Base-by-base conservation (phyloP, 1,139 yeast species). In the Saccharomyces hybrid region DNA sequence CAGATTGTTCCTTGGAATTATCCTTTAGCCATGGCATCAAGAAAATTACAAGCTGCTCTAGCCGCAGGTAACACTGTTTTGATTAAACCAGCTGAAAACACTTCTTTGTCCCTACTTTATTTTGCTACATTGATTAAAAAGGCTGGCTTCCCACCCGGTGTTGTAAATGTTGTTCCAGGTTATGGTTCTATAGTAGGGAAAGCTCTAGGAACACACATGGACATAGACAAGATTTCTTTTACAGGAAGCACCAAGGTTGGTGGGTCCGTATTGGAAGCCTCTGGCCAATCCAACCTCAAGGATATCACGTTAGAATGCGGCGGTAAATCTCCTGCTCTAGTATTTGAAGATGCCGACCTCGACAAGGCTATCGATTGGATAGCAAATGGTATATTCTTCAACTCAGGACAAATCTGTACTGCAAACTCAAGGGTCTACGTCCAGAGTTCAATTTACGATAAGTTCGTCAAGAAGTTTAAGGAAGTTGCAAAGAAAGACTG, bases 221-320 rank as follows among this genome's bases (percentile, higher is more conserved):
- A 73, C 46, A 79, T 85, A 53, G 79, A 80, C 60, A 84, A 84
- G 72, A 75, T 85, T 59, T 87, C 88, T 11, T 85, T 85, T 68
- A 85, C 91, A 5, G 82, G 81, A 11, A 76, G 80, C 16, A 75
- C 79, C 0, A 77, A 75, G 24, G 83, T 86, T 16, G 91, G 91
- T 58, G 75, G 65, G 27, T 59, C 77, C 59, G 61, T 78, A 32
- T 75, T 85, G 59, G 88, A 83, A 62, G 71, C 73, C 56, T 75
- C 80, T 53, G 95, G 95, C 27, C 78, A 89, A 21, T 68, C 77
- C 9, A 75, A 79, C 60, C 67, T 79, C 64, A 88, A 88, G 71
- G 88, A 89, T 8, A 84, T 86, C 38, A 82, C 95, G n/a, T 73
- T 91, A 64, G 98, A 90, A 73, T 85, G 95, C 66, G 98, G 98